Evolutionary conservation across 2,329 filamentous ascomycete genomes (phyloP).

Genomic region (Elsinoe necatrix): DNA sequence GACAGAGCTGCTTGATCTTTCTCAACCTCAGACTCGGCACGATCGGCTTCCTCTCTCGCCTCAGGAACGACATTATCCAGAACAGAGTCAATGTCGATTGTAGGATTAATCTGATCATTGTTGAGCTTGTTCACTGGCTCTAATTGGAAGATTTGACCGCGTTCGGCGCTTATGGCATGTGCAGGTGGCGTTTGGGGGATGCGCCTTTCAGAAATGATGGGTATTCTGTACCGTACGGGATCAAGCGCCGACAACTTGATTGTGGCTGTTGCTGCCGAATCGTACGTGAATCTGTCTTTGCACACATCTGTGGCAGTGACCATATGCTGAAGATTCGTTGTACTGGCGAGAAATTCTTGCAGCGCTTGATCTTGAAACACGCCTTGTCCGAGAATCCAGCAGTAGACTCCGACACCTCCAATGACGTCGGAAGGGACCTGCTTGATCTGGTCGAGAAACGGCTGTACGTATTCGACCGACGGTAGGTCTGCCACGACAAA

Average conservation of each 20-base stretch:
- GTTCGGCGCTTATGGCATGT: slow-evolving; percentile 25
- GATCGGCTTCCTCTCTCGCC: slow-evolving; percentile 47
- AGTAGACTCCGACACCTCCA: slow-evolving; percentile 56
- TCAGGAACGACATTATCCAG: slow-evolving; percentile 35
- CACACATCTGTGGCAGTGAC: slow-evolving; percentile 67
- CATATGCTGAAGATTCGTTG: slow-evolving; percentile 59
- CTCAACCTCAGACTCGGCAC: slow-evolving; percentile 32
- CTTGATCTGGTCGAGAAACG: slow-evolving; percentile 62
- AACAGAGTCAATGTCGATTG: slow-evolving; percentile 43
- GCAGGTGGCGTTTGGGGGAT: background rate
- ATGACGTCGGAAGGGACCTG: slow-evolving; percentile 60
- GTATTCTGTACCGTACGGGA: slow-evolving; percentile 61
- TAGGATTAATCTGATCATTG: slow-evolving; percentile 40
- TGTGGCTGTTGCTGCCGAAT: slow-evolving; percentile 57
- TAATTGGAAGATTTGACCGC: slow-evolving; percentile 31
- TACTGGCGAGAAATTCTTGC: slow-evolving; percentile 58
- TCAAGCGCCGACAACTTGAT: slow-evolving; percentile 66
- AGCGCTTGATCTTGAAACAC: slow-evolving; percentile 57
- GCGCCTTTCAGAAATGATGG: slow-evolving; percentile 36
- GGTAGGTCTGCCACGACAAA: slow-evolving; percentile 76
- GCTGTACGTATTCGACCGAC: slow-evolving; percentile 58
- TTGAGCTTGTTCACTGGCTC: slow-evolving; percentile 35
- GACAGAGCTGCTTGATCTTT: slow-evolving; percentile 39
- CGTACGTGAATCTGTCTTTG: slow-evolving; percentile 65
- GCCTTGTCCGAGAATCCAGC: slow-evolving; percentile 72